Base-by-base conservation (phyloP, 768 basidiomycete genomes). In the Boletus eberwhitei region DNA sequence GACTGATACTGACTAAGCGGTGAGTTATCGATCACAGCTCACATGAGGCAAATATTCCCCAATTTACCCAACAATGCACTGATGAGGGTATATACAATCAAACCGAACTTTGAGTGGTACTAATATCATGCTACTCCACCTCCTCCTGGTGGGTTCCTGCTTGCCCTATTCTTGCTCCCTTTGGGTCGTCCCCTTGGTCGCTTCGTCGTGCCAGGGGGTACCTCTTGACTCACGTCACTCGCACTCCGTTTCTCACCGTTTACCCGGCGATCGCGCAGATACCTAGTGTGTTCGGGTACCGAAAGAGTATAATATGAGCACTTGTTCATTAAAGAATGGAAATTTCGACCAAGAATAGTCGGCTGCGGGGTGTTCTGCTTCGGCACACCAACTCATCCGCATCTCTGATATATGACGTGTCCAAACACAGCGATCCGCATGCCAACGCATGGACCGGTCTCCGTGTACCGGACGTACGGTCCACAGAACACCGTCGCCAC, bases 101-200 rank as follows among this genome's bases (percentile, higher is more conserved):
- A n/a, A n/a, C n/a, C n/a, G n/a, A n/a, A n/a, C n/a, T n/a, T n/a
- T n/a, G n/a, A n/a, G n/a, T n/a, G n/a, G n/a, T n/a, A n/a, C n/a
- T n/a, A n/a, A n/a, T n/a, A n/a, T n/a, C 29, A 60, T 14, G 46
- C 49, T 26, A 38, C 48, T 11, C 48, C 53, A 36, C 50, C 40
- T 13, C 22, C 42, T 19, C 60, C 62, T 21, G 58, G 37, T 13
- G 34, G 48, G 40, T 59, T 54, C 17, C 50, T 65, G 45, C 62
- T 56, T 0, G 57, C 57, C 45, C 70, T 67, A 31, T 86, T 87
- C 69, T 85, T 87, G 65, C 86, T 88, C 2, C 87, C 87, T 62
- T 84, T 85, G 34, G 86, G 86, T 9, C 86, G 72, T 26, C 86
- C 86, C 40, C 86, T 74, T 0, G 86, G 83, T 14, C 85, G 70